phyloP scores from a whole-genome alignment of 2,329 filamentous ascomycete genomes.

The Arthroderma uncinatum region DNA sequence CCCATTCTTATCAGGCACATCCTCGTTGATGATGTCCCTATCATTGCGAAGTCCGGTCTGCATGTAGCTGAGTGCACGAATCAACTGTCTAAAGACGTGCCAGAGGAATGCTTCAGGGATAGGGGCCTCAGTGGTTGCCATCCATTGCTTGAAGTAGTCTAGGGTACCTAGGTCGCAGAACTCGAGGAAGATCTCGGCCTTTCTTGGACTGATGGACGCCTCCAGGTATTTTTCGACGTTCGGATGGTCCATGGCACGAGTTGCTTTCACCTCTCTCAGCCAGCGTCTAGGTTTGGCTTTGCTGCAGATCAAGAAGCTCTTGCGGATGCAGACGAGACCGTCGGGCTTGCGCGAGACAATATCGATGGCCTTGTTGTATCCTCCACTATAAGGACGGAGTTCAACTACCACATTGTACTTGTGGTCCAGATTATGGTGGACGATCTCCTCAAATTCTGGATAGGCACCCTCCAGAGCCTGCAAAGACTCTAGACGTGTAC shows the following conservation, averaged over 20 bases:
- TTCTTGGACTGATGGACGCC: neutral
- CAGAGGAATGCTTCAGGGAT: constrained; percentile 14
- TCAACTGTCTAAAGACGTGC: constrained; percentile 12
- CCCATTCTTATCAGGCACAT: neutral
- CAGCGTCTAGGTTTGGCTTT: constrained; percentile 7
- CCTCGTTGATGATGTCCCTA: neutral
- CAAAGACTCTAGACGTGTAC: neutral
- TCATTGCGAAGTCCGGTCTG: constrained; percentile 13
- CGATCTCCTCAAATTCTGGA: constrained; percentile 5
- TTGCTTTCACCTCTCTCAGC: constrained; percentile 6
- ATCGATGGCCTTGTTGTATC: constrained; percentile 1
- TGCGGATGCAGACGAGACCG: constrained; percentile 7
- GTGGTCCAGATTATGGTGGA: constrained; percentile 6
- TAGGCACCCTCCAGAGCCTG: constrained; percentile 3
- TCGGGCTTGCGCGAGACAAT: constrained; percentile 8
- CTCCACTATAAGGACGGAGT: neutral
- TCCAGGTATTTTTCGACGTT: constrained; percentile 13
- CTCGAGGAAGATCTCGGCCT: constrained; percentile 14
- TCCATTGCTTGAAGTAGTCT: constrained; percentile 8
- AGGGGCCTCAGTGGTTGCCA: neutral
- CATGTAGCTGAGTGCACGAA: constrained; percentile 13
- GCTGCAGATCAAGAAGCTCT: constrained; percentile 1
- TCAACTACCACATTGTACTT: neutral
- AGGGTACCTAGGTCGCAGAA: constrained; percentile 15
- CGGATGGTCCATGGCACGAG: constrained; percentile 6